Evolutionary conservation across 2,329 filamentous ascomycete genomes (phyloP).

Genomic region (Fusarium setosum): DNA sequence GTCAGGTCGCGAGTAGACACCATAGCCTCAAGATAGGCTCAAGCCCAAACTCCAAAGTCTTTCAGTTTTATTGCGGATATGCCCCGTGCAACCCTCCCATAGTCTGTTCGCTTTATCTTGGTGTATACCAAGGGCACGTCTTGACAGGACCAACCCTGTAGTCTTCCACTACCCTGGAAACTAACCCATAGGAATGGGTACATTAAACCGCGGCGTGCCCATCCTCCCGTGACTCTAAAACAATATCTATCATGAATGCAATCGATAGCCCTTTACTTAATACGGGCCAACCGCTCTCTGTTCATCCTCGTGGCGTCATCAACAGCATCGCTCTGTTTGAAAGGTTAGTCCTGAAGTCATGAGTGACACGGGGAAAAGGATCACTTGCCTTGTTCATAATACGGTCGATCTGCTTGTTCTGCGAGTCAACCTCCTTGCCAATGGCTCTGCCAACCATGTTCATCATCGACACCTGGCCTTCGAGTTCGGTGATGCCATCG

Average conservation of each 20-base stretch:
- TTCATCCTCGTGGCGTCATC: slow-evolving; percentile 86
- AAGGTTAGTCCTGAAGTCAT: slow-evolving; percentile 42
- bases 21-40: not conserved
- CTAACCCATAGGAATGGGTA: slow-evolving; percentile 1
- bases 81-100: not conserved
- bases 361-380: not conserved
- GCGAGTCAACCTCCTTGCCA: slow-evolving; percentile 77
- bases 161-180: not conserved
- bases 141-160: not conserved
- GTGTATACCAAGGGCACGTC: slow-evolving; percentile 6
- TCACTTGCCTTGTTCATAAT: slow-evolving; percentile 79
- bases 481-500: slow-evolving; percentile 70
- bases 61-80: slow-evolving; percentile 9
- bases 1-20: no score
- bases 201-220: slow-evolving; percentile 15
- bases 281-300: slow-evolving; percentile 75
- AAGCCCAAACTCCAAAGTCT: not conserved
- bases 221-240: not conserved
- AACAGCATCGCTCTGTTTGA: slow-evolving; percentile 78
- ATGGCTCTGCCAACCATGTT: slow-evolving; percentile 81
- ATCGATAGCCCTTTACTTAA: slow-evolving; percentile 50
- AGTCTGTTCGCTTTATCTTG: not conserved
- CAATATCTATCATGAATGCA: slow-evolving; percentile 11
- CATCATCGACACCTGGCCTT: slow-evolving; percentile 75
- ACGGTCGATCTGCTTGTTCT: slow-evolving; percentile 80